These are phyloP conservation scores for Mortierella sp. DNA, from an alignment of 371 early-diverging fungal species.

Conservation along the genomic window DNA sequence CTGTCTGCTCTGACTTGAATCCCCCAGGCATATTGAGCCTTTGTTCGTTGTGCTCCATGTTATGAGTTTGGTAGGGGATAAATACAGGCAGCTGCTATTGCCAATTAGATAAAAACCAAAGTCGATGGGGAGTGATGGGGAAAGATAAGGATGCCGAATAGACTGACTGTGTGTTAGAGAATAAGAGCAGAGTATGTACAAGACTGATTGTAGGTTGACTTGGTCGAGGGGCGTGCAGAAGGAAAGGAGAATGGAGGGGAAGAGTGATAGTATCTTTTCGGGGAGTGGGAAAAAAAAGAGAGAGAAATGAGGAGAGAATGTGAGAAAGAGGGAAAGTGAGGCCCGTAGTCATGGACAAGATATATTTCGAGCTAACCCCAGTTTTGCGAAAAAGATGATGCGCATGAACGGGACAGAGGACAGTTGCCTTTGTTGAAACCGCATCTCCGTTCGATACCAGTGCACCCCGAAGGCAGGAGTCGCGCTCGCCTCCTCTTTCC, in stretches of 20 bases:
- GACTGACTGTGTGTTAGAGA: background rate
- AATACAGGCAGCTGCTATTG: background rate
- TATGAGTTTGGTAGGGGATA: background rate
- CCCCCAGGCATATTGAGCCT: slow-evolving; percentile 32
- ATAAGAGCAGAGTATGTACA: background rate
- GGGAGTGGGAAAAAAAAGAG: background rate
- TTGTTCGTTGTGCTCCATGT: slow-evolving; percentile 21
- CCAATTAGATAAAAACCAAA: too few relatives aligned
- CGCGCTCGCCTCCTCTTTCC: too few relatives aligned
- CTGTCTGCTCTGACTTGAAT: slow-evolving; percentile 12
- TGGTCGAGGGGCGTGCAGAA: background rate
- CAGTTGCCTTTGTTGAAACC: too few relatives aligned
- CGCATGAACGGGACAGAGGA: too few relatives aligned
- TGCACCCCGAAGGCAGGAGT: too few relatives aligned
- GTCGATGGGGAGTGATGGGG: background rate
- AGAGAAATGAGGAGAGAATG: background rate
- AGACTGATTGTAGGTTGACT: background rate
- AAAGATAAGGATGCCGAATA: too few relatives aligned
- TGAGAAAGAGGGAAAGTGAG: background rate
- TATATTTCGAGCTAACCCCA: too few relatives aligned
- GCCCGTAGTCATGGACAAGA: slow-evolving; percentile 3
- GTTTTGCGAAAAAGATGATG: too few relatives aligned
- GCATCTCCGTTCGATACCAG: too few relatives aligned
- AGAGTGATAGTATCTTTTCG: too few relatives aligned
- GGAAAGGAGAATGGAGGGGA: background rate